These are phyloP conservation scores for Ophiocordyceps camponoti-saundersi DNA, from an alignment of 2,329 filamentous ascomycete genomes.

Conservation along the genomic window DNA sequence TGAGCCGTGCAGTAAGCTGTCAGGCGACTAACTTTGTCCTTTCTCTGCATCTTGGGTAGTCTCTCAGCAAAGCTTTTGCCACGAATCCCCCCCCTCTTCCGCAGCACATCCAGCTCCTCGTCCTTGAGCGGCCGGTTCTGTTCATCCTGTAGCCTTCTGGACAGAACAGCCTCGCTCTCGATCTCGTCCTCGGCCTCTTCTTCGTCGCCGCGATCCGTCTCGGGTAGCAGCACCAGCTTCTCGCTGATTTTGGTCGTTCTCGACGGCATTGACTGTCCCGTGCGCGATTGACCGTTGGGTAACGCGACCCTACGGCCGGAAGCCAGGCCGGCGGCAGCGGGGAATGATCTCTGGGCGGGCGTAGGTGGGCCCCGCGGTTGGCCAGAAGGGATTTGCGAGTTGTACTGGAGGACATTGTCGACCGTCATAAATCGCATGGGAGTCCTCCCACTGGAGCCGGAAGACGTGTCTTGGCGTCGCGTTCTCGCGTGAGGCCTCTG, in stretches of 20 bases:
- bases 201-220: conserved; percentile 47
- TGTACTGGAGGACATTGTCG: conserved; percentile 87
- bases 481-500: conserved; percentile 17
- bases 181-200: conserved; percentile 38
- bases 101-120: conserved; percentile 48
- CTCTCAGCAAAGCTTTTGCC: conserved; percentile 91
- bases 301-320: conserved; percentile 14
- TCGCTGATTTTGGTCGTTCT: conserved; percentile 89
- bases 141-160: conserved; percentile 29
- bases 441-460: conserved; percentile 13
- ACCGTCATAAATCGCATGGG: conserved; percentile 70
- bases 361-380: conserved; percentile 62
- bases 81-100: conserved; percentile 40
- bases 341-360: conserved; percentile 17
- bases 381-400: conserved; percentile 86
- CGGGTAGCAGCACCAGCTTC: conserved; percentile 88
- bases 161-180: conserved; percentile 23
- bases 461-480: conserved; percentile 15
- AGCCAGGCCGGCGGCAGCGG: conserved; percentile 4
- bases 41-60: conserved; percentile 70
- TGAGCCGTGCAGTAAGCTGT: conserved; percentile 96
- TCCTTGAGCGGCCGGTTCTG: conserved; percentile 49
- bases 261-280: conserved; percentile 51
- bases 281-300: conserved; percentile 22
- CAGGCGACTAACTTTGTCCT: conserved; percentile 73